These are phyloP conservation scores for Aspergillus ustus DNA, from an alignment of 2,329 filamentous ascomycete species.

Conservation along the genomic window DNA sequence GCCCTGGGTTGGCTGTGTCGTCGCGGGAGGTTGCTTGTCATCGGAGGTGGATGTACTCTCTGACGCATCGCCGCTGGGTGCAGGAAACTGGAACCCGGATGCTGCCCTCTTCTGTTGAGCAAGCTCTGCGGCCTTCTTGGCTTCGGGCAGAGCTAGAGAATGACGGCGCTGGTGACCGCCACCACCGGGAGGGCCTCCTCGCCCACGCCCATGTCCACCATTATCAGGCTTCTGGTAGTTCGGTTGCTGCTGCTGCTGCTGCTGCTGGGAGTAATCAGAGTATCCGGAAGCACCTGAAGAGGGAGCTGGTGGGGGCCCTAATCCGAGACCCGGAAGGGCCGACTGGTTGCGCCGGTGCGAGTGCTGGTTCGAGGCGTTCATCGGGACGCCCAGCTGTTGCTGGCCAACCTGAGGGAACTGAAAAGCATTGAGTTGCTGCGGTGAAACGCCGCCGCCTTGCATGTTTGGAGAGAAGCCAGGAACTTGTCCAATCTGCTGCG, in stretches of 20 bases:
- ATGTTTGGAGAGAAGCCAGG: constrained; percentile 72
- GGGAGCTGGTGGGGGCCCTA: constrained; percentile 90
- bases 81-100: constrained; percentile 91
- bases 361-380: constrained; percentile 78
- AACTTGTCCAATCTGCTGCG: constrained; percentile 77
- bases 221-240: constrained; percentile 73
- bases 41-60: constrained; percentile 62
- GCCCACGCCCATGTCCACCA: constrained; percentile 70
- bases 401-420: constrained; percentile 84
- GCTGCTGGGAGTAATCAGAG: constrained; percentile 74
- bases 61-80: constrained; percentile 61
- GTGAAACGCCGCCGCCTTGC: constrained; percentile 75
- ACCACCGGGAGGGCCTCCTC: constrained; percentile 69
- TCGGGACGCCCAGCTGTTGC: constrained; percentile 70
- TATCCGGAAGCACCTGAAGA: constrained; percentile 87
- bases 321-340: constrained; percentile 87
- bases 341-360: constrained; percentile 98
- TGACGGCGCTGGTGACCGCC: constrained; percentile 90
- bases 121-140: constrained; percentile 95
- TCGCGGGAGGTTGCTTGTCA: constrained; percentile 44
- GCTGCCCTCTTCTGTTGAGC: constrained; percentile 96
- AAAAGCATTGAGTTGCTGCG: constrained; percentile 78
- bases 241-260: constrained; percentile 60
- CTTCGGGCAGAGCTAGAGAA: constrained; percentile 90
- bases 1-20: constrained; percentile 61